Conservation (phyloP, 306 rosid species). For the Vigna hirtella region DNA sequence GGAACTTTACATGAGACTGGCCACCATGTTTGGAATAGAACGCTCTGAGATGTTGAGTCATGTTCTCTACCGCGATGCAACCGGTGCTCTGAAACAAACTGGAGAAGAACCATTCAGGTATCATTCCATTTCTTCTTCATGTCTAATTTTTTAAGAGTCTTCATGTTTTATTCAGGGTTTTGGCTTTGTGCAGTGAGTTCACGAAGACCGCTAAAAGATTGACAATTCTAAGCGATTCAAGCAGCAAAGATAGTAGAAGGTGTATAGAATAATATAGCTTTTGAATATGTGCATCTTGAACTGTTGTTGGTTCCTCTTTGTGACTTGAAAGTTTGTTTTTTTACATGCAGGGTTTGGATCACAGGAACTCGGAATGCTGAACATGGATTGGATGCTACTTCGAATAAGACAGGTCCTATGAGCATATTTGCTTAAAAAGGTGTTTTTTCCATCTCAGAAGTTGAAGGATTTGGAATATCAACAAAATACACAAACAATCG, state of each 20-base stretch:
- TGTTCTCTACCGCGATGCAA: conserved; percentile 81
- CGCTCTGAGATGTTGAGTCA: conserved; percentile 67
- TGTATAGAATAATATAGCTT: conserved; percentile 18
- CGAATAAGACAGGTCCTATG: conserved; percentile 79
- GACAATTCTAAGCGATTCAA: conserved; percentile 68
- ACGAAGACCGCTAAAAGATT: conserved; percentile 81
- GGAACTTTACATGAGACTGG: conserved; percentile 75
- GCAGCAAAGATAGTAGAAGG: conserved; percentile 66
- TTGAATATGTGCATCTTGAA: background rate
- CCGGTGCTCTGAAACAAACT: conserved; percentile 74
- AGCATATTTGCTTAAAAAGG: conserved; percentile 69
- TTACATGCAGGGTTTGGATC: conserved; percentile 62
- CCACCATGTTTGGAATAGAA: conserved; percentile 88
- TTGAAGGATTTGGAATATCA: conserved; percentile 43
- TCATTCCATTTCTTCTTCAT: background rate
- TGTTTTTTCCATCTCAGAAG: background rate
- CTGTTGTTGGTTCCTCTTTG: conserved; percentile 12
- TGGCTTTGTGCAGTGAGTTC: conserved; percentile 71
- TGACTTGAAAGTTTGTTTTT: conserved; percentile 25
- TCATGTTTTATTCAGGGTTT: conserved; percentile 23
- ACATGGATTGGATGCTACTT: conserved; percentile 76
- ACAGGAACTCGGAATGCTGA: conserved; percentile 69
- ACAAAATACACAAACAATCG: conserved; percentile 37
- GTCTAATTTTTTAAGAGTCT: background rate
- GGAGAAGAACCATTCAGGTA: conserved; percentile 97